Base-by-base conservation (phyloP, 2,329 filamentous ascomycete genomes). In the Nigrospora sphaerica region DNA sequence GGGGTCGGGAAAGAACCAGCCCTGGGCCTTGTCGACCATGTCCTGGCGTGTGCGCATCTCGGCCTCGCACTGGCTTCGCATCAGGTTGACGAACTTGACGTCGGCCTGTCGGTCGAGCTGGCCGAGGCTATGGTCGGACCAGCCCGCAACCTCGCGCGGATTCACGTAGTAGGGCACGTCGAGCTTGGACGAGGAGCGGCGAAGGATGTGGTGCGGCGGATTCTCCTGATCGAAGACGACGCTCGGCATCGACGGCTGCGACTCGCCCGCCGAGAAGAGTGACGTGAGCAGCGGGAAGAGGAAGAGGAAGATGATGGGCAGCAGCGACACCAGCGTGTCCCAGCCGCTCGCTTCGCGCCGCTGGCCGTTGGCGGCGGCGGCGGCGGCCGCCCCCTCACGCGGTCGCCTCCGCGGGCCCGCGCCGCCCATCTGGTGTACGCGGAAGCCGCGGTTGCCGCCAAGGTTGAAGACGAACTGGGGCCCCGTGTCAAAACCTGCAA, bases 391-490 rank as follows among this genome's bases (percentile, higher is more conserved):
- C 32, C 77, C 74, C 54, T 85, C 74, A 59, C 78, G 81, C 17
- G 91, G 90, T 60, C 93, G 78, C 67, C 85, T 76, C 56, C 89
- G 80, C 19, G 91, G 89, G 46, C 79, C 75, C 6, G 72, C 77
- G 45, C 93, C 92, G 56, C 91, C 92, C 65, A 98, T 97, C 63
- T 96, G 92, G 65, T 97, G 93, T 50, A 98, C 89, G 50, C 92
- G 82, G 57, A 98, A 83, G 17, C 91, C 92, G 3, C 92, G 90
- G 9, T 90, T 88, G 50, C 91, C 91, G 54, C 88, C 88, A 66
- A 96, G 81, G 69, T 96, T 96, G 70, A 97, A 97, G 46, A 95
- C 88, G 64, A 96, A 96, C 57, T 89, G 86, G 23, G 88, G 89
- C 14, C 89, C 88, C 50, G 77, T 79, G 59, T 89, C 86, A 66